A percentile compares a stretch with the other conserved stretches of the same genome.
These are phyloP conservation scores for Amphirosellinia nigrospora DNA, from an alignment of 495 filamentous ascomycete genomes.

Conservation along the genomic window DNA sequence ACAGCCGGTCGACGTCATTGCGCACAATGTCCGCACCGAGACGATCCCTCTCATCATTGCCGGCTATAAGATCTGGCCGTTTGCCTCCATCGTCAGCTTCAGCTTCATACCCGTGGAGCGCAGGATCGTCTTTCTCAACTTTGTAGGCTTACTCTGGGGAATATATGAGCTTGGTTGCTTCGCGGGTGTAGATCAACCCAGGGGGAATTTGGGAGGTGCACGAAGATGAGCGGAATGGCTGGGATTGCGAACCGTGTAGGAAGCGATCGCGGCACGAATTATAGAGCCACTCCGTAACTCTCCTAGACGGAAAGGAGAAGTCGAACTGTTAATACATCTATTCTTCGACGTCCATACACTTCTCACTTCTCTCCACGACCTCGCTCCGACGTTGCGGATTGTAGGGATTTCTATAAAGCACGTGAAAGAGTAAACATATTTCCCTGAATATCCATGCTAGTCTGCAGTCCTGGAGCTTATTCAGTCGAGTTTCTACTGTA, in stretches of 20 bases:
- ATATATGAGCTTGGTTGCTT: slow-evolving; percentile 45
- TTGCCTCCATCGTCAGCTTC: slow-evolving; percentile 44
- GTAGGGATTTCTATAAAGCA: neutral
- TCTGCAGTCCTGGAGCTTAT: neutral
- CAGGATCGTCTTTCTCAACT: slow-evolving; percentile 45
- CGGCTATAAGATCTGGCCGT: slow-evolving; percentile 45
- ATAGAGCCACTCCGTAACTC: neutral
- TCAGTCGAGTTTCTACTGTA: neutral
- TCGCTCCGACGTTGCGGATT: neutral
- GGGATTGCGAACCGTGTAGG: neutral
- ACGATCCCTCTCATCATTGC: slow-evolving; percentile 42
- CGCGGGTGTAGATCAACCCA: slow-evolving; percentile 29
- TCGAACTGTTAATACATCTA: neutral
- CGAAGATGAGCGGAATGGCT: neutral
- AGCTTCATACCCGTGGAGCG: slow-evolving; percentile 42
- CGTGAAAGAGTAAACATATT: neutral
- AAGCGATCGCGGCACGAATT: neutral
- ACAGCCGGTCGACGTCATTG: slow-evolving; percentile 31
- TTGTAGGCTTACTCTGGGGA: slow-evolving; percentile 43
- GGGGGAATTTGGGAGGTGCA: neutral
- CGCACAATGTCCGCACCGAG: slow-evolving; percentile 35
- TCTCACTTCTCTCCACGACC: neutral
- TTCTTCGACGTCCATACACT: neutral
- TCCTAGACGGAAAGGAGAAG: neutral
- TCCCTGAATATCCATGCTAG: neutral